phyloP scores from a whole-genome alignment of 208 protist genomes.

The Histomonas meleagridis region DNA sequence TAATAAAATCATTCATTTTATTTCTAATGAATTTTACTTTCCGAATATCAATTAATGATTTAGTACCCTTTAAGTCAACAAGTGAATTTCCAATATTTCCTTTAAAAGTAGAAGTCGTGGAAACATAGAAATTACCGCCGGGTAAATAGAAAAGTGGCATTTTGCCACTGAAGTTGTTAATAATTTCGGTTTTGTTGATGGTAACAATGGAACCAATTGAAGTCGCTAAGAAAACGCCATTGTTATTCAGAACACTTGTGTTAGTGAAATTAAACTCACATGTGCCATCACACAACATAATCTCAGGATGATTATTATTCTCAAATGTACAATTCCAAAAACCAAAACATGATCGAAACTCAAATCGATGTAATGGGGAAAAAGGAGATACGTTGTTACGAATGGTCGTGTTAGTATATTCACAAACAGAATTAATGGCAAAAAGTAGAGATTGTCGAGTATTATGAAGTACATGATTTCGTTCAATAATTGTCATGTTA shows the following conservation, averaged over 20 bases:
- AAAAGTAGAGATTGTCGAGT: neutral
- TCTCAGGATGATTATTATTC: neutral
- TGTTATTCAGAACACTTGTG: neutral
- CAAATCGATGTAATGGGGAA: constrained; percentile 15
- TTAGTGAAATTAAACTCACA: constrained; percentile 35
- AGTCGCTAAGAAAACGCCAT: neutral
- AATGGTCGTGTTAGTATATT: constrained; percentile 33
- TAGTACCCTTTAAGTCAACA: neutral
- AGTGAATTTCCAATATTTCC: neutral
- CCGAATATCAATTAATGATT: neutral
- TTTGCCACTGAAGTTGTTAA: neutral
- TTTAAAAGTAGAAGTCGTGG: neutral
- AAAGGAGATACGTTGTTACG: neutral
- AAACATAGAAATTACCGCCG: neutral
- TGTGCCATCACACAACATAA: constrained; percentile 18
- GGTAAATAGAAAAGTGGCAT: neutral
- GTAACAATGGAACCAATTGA: neutral
- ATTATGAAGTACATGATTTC: neutral
- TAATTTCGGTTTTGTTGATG: neutral
- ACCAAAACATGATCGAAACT: constrained; percentile 22
- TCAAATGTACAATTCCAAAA: constrained; percentile 34
- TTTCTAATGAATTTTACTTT: neutral
- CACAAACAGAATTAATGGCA: constrained; percentile 22
- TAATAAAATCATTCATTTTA: neutral
- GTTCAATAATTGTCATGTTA: constrained; percentile 5